These are phyloP conservation scores for Fusarium clavum DNA, from an alignment of 2,329 filamentous ascomycete genomes.

Conservation along the genomic window DNA sequence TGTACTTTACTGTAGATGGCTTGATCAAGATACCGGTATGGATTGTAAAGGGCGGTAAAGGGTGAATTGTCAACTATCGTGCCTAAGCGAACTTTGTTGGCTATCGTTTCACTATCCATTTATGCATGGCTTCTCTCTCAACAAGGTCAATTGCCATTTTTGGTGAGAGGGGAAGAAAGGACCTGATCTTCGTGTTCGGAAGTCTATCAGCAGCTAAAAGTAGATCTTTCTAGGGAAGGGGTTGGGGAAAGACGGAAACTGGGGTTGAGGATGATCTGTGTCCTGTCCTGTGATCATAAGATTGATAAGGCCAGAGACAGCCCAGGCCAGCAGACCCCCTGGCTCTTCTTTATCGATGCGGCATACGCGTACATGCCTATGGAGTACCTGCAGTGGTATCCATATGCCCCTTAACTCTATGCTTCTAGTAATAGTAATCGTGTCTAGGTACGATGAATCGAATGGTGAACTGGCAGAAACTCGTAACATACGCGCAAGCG, in stretches of 20 bases:
- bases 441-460: background rate
- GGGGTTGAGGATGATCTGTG: conserved; percentile 39
- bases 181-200: conserved; percentile 22
- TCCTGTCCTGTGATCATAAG: conserved; percentile 43
- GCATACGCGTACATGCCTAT: conserved; percentile 26
- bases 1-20: conserved; percentile 5
- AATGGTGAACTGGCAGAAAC: conserved; percentile 4
- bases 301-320: conserved; percentile 40
- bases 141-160: background rate
- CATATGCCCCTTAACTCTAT: background rate
- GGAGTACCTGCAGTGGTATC: background rate
- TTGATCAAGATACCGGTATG: conserved; percentile 2
- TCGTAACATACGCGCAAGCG: conserved; percentile 32
- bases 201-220: conserved; percentile 25
- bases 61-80: conserved; percentile 12
- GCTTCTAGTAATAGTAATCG: background rate
- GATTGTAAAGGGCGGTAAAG: conserved; percentile 30
- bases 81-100: conserved; percentile 21
- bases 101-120: background rate
- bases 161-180: background rate
- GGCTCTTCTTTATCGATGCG: conserved; percentile 16
- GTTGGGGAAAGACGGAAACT: conserved; percentile 11
- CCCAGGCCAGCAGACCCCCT: background rate
- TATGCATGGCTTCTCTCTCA: conserved; percentile 7
- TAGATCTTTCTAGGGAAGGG: conserved; percentile 21